Conservation (phyloP, 805 yeast genomes). For the Candida oleophila region DNA sequence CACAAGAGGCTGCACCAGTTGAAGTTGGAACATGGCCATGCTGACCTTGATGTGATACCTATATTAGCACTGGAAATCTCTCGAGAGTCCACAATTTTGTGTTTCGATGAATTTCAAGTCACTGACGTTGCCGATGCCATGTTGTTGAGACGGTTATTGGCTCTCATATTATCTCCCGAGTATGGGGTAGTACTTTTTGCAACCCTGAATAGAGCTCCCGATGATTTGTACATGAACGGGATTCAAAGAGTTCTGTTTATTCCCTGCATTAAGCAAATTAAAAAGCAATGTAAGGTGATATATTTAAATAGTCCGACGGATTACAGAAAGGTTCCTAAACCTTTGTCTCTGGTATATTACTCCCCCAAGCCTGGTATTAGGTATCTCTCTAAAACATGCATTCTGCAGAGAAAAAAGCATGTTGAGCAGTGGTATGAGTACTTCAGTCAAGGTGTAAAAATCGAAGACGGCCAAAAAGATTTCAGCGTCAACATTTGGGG, state of each 20-base stretch:
- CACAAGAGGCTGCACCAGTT: conserved; percentile 86
- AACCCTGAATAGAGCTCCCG: conserved; percentile 94
- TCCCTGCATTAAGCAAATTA: conserved; percentile 84
- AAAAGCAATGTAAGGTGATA: conserved; percentile 71
- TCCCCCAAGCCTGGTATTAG: conserved; percentile 64
- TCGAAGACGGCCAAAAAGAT: conserved; percentile 9
- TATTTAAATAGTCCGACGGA: conserved; percentile 89
- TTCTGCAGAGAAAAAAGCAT: conserved; percentile 56
- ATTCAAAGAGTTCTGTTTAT: conserved; percentile 88
- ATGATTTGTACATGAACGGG: conserved; percentile 89
- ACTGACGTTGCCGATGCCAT: conserved; percentile 99
- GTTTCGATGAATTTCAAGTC: conserved; percentile 97
- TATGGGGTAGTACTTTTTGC: conserved; percentile 88
- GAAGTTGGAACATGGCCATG: conserved; percentile 50
- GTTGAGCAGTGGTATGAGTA: conserved; percentile 74
- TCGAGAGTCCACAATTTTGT: conserved; percentile 68
- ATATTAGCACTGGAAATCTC: conserved; percentile 82
- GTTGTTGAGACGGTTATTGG: conserved; percentile 77
- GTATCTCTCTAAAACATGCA: conserved; percentile 51
- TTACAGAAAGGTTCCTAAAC: conserved; percentile 85
- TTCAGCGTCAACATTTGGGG: conserved; percentile 76
- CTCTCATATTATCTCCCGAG: conserved; percentile 62
- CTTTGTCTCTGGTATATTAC: conserved; percentile 75
- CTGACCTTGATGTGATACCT: conserved; percentile 80
- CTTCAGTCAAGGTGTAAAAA: conserved; percentile 45